Evolutionary conservation across 208 protist genomes (phyloP).

Genomic region (Trichomonas gallinae): DNA sequence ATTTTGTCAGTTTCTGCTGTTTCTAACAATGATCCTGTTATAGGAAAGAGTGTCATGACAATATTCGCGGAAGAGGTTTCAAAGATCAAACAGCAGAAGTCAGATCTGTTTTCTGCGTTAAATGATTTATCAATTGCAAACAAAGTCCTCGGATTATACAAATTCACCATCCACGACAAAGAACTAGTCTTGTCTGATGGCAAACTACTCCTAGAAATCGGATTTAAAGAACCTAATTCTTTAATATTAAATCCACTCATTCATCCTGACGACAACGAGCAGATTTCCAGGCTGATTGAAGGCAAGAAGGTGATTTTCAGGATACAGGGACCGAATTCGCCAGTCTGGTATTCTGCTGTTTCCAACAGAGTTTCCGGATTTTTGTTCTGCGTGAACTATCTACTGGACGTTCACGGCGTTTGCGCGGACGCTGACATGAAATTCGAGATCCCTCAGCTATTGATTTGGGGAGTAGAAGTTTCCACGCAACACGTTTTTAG

Average conservation of each 20-base stretch:
- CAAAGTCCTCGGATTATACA: background rate
- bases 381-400: background rate
- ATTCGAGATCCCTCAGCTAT: background rate
- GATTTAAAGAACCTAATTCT: background rate
- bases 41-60: background rate
- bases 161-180: background rate
- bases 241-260: background rate
- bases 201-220: background rate
- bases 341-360: background rate
- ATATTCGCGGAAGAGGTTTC: background rate
- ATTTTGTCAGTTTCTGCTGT: background rate
- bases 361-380: background rate
- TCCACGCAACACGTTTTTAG: background rate
- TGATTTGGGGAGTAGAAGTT: background rate
- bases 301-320: background rate
- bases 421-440: background rate
- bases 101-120: background rate
- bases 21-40: background rate
- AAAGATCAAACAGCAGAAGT: background rate
- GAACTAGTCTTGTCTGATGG: background rate
- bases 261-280: background rate
- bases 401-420: background rate
- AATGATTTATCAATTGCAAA: background rate
- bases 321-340: background rate
- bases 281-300: background rate